Percentiles rank a stretch among this genome's conserved stretches.
phyloP scores from a whole-genome alignment of 176 grass and related monocot species.

The Pontederia paniculata region DNA sequence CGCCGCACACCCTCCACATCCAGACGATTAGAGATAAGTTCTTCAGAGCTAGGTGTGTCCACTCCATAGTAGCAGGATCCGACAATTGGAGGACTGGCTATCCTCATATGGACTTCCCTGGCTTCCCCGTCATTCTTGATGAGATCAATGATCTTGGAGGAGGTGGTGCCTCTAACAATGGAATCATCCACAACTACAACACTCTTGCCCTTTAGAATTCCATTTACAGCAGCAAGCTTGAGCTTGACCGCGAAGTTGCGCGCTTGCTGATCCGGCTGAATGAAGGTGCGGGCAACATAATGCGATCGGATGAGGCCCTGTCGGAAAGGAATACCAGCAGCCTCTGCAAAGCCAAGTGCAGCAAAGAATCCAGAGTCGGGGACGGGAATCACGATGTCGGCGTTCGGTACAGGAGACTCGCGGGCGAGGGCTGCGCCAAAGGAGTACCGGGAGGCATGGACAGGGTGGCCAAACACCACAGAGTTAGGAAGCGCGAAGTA shows the following conservation, averaged over 20 bases:
- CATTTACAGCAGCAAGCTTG: constrained; percentile 67
- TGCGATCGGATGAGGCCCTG: constrained; percentile 89
- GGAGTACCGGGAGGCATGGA: constrained; percentile 60
- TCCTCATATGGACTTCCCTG: constrained; percentile 93
- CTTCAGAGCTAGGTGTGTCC: constrained; percentile 65
- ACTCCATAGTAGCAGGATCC: constrained; percentile 84
- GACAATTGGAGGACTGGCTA: constrained; percentile 74
- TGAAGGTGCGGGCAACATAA: constrained; percentile 89
- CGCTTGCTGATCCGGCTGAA: constrained; percentile 66
- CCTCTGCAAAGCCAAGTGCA: constrained; percentile 59
- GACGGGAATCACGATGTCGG: constrained; percentile 89
- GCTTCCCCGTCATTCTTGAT: constrained; percentile 60
- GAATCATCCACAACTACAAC: constrained; percentile 94
- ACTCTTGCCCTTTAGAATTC: constrained; percentile 68
- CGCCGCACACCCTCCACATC: constrained; percentile 48
- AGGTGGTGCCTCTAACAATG: constrained; percentile 87
- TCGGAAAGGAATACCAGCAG: constrained; percentile 65
- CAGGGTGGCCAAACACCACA: constrained; percentile 52
- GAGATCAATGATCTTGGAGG: constrained; percentile 78
- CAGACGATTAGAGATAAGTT: constrained; percentile 76
- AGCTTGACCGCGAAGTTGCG: constrained; percentile 88
- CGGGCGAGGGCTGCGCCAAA: constrained; percentile 75
- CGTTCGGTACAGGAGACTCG: constrained; percentile 58
- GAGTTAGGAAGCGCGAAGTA: constrained; percentile 87
- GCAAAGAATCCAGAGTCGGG: constrained; percentile 93